Evolutionary conservation across 306 rosid species (phyloP), one percentile per base, ranked within the genome.

Genomic region (Acacia confusa): DNA sequence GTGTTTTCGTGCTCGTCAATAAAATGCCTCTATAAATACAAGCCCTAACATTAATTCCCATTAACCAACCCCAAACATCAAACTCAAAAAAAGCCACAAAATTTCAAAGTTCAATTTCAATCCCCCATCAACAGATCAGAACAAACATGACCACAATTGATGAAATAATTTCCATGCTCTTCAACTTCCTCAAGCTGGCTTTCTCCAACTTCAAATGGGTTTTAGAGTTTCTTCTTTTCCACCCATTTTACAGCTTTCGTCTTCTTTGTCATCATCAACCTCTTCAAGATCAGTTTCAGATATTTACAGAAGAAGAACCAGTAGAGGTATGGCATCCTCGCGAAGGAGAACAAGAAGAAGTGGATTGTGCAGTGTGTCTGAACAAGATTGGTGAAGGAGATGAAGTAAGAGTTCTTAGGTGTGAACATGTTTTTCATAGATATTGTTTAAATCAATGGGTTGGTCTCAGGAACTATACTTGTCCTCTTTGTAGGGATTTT

Each of bases 401-500:
- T 6, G 92, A 74, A 58, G 74, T 89, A 17, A 82, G 75, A 72
- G 88, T 77, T 15, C 22, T 89, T 32, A 84, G 84, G 48, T 91
- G 95, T 43, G 55, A 63, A 0, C 92, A 89, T 80, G 14, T 71
- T 5, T 87, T 78, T 45, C 95, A 89, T 44, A 77, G 22, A 55
- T n/a, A 10, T 4, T 91, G 95, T 80, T 78, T 91, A 58, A 83
- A 85, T 14, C 78, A 64, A 25, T 89, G 90, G 90, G 19, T 84
- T 10, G 57, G 61, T 0, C 74, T 79, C 40, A 78, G 72, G 3
- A 82, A 55, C 15, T n/a, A 14, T 3, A 84, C 77, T 3, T 91
- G 92, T 19, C 90, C 95, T 22, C 88, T 87, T 63, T 91, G 95
- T 38, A 88, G 93, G 25, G 70, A 78, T 9, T 43, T 78, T 10